Base-by-base conservation (phyloP, 1,284 basidiomycete species). In the Xerocomus cyaneibrunnescens region DNA sequence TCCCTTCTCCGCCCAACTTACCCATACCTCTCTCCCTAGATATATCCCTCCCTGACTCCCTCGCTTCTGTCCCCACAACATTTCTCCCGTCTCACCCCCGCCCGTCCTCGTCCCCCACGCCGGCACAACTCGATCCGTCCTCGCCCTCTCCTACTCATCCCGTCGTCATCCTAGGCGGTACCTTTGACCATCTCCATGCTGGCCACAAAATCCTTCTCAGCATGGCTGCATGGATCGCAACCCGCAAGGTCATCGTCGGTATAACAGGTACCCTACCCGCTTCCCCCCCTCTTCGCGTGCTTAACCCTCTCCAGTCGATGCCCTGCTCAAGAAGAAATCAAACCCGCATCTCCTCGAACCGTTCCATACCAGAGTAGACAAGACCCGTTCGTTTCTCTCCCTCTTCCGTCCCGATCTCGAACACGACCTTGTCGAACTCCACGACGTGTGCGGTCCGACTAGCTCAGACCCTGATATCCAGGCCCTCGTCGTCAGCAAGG, bases 141-240 rank as follows among this genome's bases (percentile, higher is more conserved):
- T 62, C 74, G 1, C 48, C 31, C 7, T 50, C 54, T 0, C 62
- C 74, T 14, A 54, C 63, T 22, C 77, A 76, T 57, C 78, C 80
- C 21, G 79, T 89, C 41, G 80, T 85, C 23, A 83, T 79, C 3
- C 69, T 84, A 7, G 81, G 82, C 7, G 81, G 64, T 58, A 99
- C 96, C 1, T 99, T 99, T 68, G 96, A 99, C 71, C 97, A 99
- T 67, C 80, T 99, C 16, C 96, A 99, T 68, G 85, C 94, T 2
- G 96, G 96, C 0, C 96, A 99, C 77, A 98, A 98, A 74, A 95
- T 99, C 54, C 80, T 99, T 32, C 80, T 99, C 6, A 92, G 92
- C 61, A 93, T 97, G 83, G 87, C 84, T 8, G 84, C 89, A 2
- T 93, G 91, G 77, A 83, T 98, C 52, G 79, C 93, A 1, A 71